A percentile compares a stretch with the other conserved stretches of the same genome.
phyloP scores from a whole-genome alignment of 1,284 basidiomycete genomes.

The Puccinia horiana region DNA sequence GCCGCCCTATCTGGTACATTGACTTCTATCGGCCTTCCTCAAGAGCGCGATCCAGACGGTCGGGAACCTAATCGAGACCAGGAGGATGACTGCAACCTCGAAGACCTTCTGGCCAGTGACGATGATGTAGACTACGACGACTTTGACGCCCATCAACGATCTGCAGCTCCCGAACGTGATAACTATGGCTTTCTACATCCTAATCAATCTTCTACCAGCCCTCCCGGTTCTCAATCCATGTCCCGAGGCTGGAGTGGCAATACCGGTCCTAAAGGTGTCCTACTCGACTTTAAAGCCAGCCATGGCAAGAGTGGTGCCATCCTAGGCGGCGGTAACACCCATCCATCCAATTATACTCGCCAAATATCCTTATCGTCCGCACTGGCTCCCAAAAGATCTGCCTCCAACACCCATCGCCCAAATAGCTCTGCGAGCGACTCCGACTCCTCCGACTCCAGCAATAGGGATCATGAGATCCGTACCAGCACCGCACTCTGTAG shows the following conservation, averaged over 20 bases:
- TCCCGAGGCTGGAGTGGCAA: conserved; percentile 49
- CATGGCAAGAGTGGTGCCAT: conserved; percentile 50
- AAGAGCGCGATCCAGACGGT: conserved; percentile 24
- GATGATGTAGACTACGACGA: conserved; percentile 27
- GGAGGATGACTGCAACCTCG: background rate
- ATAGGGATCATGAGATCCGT: conserved; percentile 24
- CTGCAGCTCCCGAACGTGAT: background rate
- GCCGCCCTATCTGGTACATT: conserved; percentile 42
- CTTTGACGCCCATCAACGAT: background rate
- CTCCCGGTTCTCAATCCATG: conserved; percentile 18
- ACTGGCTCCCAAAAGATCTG: background rate
- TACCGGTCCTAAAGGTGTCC: conserved; percentile 48
- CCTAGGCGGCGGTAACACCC: conserved; percentile 31
- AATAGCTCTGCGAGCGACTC: conserved; percentile 16
- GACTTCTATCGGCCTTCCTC: conserved; percentile 1
- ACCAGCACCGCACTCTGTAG: conserved; percentile 12
- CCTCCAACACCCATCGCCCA: background rate
- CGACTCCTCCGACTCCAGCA: background rate
- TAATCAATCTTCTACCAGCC: background rate
- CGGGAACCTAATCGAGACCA: conserved; percentile 5
- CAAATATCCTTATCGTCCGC: conserved; percentile 7
- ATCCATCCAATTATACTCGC: background rate
- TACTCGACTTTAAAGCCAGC: conserved; percentile 46
- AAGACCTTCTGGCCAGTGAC: background rate
- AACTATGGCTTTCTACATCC: background rate